Percentiles rank a stretch among this genome's conserved stretches.
Conservation (phyloP, 768 basidiomycete genomes). For the Kockovaella imperatae region DNA sequence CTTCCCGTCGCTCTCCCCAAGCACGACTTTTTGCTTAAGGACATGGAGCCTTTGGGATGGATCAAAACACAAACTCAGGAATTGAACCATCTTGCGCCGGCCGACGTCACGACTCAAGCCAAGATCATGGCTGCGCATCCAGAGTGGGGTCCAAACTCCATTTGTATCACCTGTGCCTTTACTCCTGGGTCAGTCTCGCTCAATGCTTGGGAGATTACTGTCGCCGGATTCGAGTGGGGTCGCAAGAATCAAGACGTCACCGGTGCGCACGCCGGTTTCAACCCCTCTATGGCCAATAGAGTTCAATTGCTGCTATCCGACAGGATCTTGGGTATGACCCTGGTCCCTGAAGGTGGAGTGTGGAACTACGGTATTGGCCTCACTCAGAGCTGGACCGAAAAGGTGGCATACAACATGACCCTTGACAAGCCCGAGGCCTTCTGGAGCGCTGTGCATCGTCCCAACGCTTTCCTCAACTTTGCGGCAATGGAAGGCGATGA, state of each 20-base stretch:
- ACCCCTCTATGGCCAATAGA: constrained; percentile 96
- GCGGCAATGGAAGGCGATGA: constrained; percentile 85
- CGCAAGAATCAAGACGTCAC: constrained; percentile 84
- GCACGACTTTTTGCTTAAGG: constrained; percentile 90
- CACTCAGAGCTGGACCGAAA: constrained; percentile 83
- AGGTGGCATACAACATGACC: constrained; percentile 68
- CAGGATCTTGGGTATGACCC: constrained; percentile 87
- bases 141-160: constrained; percentile 87
- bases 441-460: constrained; percentile 94
- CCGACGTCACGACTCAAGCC: constrained; percentile 86
- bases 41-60: constrained; percentile 91
- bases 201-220: constrained; percentile 80
- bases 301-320: constrained; percentile 84
- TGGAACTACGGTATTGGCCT: constrained; percentile 97
- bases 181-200: constrained; percentile 96
- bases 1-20: constrained; percentile 81
- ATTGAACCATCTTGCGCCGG: constrained; percentile 82
- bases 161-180: constrained; percentile 90
- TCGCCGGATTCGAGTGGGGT: constrained; percentile 96
- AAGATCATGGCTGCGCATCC: constrained; percentile 95
- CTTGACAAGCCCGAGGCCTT: constrained; percentile 89
- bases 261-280: constrained; percentile 63
- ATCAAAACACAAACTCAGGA: constrained; percentile 89
- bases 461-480: constrained; percentile 86
- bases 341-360: constrained; percentile 85